Evolutionary conservation across 2,329 filamentous ascomycete species (phyloP), one percentile per base, ranked within the genome.

Genomic region (Aspergillus sclerotialis): DNA sequence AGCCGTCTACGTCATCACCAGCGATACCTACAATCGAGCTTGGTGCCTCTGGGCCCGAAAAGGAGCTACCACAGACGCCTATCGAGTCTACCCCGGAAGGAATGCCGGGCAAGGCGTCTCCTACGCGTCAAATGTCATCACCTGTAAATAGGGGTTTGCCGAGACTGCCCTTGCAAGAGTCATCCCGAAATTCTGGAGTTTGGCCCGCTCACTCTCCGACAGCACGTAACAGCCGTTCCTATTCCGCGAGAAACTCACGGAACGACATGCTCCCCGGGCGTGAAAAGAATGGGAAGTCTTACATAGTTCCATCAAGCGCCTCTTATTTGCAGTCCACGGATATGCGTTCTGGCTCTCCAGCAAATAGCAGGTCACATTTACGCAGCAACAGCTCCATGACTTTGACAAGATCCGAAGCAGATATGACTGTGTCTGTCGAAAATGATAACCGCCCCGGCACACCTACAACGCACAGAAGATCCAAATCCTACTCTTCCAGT

Each of bases 331-430:
- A 54, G 21, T 50, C 60, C 23, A 37, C 44, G 17, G 57, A 61
- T 15, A 48, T 47, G 10, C 56, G 60, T 11, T 52, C 65, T 4
- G 53, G 55, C 11, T 68, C 65, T 10, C 55, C 64, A 13, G 55
- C 54, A 2, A 42, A 59, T n/a, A 45, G 56, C 25, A 54, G 61
- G 28, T 55, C 57, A 7, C 64, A 65, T 51, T 52, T 65, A 13
- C 61, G 60, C 37, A 65, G 63, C 38, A 65, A 56, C 36, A 68
- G 61, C 34, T 62, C 61, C 7, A 35, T 68, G 42, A 64, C 64
- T 8, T 43, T 63, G 30, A 56, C 59, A n/a, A 58, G 52, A 33
- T 65, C 63, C 5, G 65, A 68, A 35, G 48, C 58, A 36, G 64
- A 65, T 30, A 49, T 57, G 15, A 52, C 53, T 16, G 28, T 61